Evolutionary conservation across 345 rosid species (phyloP).

Genomic region (Trapa incisa): DNA sequence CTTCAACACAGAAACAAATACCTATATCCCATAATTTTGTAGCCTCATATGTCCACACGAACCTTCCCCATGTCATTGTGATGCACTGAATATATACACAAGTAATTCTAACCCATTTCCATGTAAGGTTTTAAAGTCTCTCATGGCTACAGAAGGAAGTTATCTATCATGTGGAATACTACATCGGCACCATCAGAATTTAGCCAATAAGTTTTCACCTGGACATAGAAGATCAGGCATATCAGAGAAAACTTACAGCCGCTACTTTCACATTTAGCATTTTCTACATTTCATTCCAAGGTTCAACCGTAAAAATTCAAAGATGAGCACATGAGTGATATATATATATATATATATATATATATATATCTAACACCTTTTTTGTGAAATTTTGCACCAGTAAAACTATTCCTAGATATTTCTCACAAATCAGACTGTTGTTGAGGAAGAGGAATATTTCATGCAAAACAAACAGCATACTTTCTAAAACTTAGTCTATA

Average conservation of each 20-base stretch:
- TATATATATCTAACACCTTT: too few relatives aligned
- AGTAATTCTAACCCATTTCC: conserved; percentile 13
- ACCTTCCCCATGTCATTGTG: neutral
- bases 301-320: neutral
- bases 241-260: neutral
- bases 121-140: neutral
- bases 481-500: neutral
- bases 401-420: too few relatives aligned
- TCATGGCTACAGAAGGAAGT: conserved; percentile 49
- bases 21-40: neutral
- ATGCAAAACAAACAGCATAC: neutral
- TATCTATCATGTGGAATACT: conserved; percentile 77
- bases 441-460: neutral
- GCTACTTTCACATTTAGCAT: neutral
- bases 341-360: too few relatives aligned
- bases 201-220: conserved; percentile 88
- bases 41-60: neutral
- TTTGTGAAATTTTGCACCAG: too few relatives aligned
- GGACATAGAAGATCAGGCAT: conserved; percentile 6
- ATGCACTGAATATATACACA: neutral
- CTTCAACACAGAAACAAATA: neutral
- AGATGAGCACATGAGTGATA: neutral
- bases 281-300: neutral
- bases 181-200: conserved; percentile 92
- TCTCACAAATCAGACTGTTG: neutral